Percentiles rank a stretch among this genome's conserved stretches.
These are phyloP conservation scores for Tanacetum coccineum DNA, from an alignment of 129 eudicot genomes.

Conservation along the genomic window DNA sequence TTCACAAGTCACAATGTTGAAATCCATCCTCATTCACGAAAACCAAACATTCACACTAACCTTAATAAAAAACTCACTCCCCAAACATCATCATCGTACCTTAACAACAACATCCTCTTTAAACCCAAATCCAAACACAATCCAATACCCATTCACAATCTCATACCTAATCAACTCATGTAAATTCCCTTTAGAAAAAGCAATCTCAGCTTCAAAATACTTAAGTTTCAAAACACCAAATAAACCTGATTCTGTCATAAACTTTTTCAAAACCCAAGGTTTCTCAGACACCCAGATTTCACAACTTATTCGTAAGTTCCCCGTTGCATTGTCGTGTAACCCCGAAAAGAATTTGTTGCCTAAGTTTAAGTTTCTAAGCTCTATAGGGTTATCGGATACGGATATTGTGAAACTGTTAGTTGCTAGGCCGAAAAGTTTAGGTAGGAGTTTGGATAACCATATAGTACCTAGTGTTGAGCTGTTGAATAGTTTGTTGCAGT, in stretches of 20 bases:
- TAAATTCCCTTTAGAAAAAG: slow-evolving; percentile 40
- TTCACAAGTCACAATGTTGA: slow-evolving; percentile 22
- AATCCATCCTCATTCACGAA: slow-evolving; percentile 14
- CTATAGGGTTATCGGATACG: slow-evolving; percentile 24
- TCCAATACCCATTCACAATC: slow-evolving; percentile 15
- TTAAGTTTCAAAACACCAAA: slow-evolving; percentile 27
- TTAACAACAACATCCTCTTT: slow-evolving; percentile 8
- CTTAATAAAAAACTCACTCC: slow-evolving; percentile 6
- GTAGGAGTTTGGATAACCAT: slow-evolving; percentile 37
- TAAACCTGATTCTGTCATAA: slow-evolving; percentile 41
- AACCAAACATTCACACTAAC: slow-evolving; percentile 1
- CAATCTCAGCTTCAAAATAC: slow-evolving; percentile 38
- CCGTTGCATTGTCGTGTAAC: slow-evolving; percentile 27
- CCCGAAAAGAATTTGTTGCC: slow-evolving; percentile 44
- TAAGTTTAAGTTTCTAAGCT: slow-evolving; percentile 36
- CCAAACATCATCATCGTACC: slow-evolving; percentile 8
- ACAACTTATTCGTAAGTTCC: slow-evolving; percentile 19
- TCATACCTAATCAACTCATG: slow-evolving; percentile 38
- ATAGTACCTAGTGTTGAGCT: slow-evolving; percentile 25
- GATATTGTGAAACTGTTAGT: slow-evolving; percentile 20
- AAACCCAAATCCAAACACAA: slow-evolving; percentile 6
- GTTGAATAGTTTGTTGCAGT: slow-evolving; percentile 28
- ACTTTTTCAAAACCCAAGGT: slow-evolving; percentile 35
- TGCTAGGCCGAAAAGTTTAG: slow-evolving; percentile 5
- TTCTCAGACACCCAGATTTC: slow-evolving; percentile 33